These are phyloP conservation scores for Cryphonectria radicalis DNA, from an alignment of 2,329 filamentous ascomycete genomes.

Conservation along the genomic window DNA sequence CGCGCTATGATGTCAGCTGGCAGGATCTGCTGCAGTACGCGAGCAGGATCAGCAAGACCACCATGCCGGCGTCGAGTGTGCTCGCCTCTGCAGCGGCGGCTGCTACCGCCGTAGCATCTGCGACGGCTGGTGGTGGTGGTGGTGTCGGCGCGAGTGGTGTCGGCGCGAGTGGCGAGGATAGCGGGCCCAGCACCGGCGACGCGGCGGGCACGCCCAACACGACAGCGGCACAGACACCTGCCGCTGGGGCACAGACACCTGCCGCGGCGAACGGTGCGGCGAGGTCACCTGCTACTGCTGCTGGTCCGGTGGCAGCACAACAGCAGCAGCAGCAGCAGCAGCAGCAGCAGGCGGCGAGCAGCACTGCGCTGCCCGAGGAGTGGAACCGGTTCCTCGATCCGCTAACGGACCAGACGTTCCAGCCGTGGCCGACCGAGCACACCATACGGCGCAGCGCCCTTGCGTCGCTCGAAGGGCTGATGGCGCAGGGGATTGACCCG, in stretches of 20 bases:
- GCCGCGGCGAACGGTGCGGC: constrained; percentile 30
- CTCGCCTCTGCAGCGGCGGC: constrained; percentile 16
- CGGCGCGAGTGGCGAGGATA: constrained; percentile 35
- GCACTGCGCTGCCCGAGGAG: constrained; percentile 52
- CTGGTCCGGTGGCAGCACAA: constrained; percentile 22
- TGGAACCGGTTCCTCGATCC: constrained; percentile 59
- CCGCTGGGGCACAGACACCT: constrained; percentile 29
- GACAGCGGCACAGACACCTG: constrained; percentile 35
- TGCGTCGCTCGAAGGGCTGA: constrained; percentile 64
- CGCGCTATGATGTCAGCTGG: constrained; percentile 65
- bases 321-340: constrained; percentile 26
- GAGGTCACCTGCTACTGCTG: constrained; percentile 19
- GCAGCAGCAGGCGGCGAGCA: constrained; percentile 28
- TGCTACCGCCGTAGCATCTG: constrained; percentile 45
- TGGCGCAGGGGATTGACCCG: constrained; percentile 66
- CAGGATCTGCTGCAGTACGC: constrained; percentile 78
- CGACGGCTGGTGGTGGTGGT: constrained; percentile 41
- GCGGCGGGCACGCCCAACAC: constrained; percentile 28
- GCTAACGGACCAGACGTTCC: constrained; percentile 62
- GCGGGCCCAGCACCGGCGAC: constrained; percentile 37
- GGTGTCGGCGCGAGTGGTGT: constrained; percentile 36
- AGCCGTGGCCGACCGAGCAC: constrained; percentile 76
- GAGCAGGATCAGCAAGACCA: constrained; percentile 78
- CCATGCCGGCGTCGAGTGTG: constrained; percentile 61
- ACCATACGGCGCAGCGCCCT: constrained; percentile 72